Conservation (phyloP, 1,284 basidiomycete genomes). For the Tylopilus orsonianus region DNA sequence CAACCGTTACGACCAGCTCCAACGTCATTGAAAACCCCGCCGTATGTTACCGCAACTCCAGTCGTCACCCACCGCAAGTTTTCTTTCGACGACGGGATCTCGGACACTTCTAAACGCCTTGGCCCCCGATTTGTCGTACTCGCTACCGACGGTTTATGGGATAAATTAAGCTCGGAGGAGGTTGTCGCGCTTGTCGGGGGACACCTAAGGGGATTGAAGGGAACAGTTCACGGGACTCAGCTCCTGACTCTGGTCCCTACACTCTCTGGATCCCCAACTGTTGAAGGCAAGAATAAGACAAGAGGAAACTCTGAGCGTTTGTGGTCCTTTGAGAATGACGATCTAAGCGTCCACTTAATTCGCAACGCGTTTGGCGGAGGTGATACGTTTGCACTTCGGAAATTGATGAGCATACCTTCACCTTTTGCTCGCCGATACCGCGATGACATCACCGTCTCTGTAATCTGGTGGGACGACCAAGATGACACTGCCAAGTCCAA, state of each 20-base stretch:
- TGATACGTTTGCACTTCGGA: constrained; percentile 64
- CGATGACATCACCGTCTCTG: constrained; percentile 91
- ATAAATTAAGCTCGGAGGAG: constrained; percentile 92
- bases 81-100: constrained; percentile 37
- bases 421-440: constrained; percentile 78
- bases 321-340: constrained; percentile 87
- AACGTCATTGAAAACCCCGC: constrained; percentile 77
- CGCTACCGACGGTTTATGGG: constrained; percentile 96
- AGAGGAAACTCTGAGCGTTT: constrained; percentile 41
- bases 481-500: constrained; percentile 33
- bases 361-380: constrained; percentile 93
- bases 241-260: constrained; percentile 58
- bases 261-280: constrained; percentile 46
- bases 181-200: constrained; percentile 89
- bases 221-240: constrained; percentile 56
- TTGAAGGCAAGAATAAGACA: constrained; percentile 65
- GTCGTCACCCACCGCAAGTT: constrained; percentile 84
- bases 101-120: constrained; percentile 18
- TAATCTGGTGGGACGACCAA: constrained; percentile 78
- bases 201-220: constrained; percentile 73
- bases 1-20: constrained; percentile 61
- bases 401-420: constrained; percentile 83
- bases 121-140: constrained; percentile 77
- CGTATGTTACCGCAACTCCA: constrained; percentile 91
- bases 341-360: constrained; percentile 89